phyloP scores from a whole-genome alignment of 257 asterid genomes.

The Nicotiana noctiflora region DNA sequence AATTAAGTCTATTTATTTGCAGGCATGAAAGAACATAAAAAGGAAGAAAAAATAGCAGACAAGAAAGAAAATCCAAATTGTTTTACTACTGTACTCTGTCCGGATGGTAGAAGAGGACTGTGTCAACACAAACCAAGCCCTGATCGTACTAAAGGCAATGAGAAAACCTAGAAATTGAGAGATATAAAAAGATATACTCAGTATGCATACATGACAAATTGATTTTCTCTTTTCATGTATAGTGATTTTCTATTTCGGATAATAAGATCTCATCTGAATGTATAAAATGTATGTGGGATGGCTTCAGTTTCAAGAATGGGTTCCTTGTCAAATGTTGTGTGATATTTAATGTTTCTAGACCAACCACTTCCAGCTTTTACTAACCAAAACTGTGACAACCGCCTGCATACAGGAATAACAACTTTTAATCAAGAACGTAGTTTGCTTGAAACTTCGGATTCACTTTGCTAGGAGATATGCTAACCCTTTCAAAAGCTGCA shows the following conservation, averaged over 20 bases:
- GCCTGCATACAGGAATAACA: conserved; percentile 1
- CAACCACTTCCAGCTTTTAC: background rate
- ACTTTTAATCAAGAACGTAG: background rate
- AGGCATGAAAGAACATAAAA: too few species aligned
- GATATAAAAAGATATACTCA: background rate
- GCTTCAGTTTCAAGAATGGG: conserved; percentile 1
- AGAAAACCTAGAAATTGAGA: background rate
- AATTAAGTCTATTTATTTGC: too few species aligned
- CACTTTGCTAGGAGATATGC: background rate
- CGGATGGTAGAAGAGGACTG: background rate
- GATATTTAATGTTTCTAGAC: background rate
- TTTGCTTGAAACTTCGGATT: background rate
- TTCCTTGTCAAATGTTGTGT: background rate
- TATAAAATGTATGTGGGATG: background rate
- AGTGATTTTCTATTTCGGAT: background rate
- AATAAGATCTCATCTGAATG: background rate
- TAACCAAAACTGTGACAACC: background rate
- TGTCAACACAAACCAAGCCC: background rate
- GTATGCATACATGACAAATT: background rate
- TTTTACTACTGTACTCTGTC: too few species aligned
- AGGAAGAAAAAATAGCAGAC: too few species aligned
- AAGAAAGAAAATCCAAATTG: too few species aligned
- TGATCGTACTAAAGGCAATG: background rate
- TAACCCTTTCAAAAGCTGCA: background rate
- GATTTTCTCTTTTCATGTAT: background rate